phyloP scores from a whole-genome alignment of 163 green algal genomes.

The Botryococcus braunii region DNA sequence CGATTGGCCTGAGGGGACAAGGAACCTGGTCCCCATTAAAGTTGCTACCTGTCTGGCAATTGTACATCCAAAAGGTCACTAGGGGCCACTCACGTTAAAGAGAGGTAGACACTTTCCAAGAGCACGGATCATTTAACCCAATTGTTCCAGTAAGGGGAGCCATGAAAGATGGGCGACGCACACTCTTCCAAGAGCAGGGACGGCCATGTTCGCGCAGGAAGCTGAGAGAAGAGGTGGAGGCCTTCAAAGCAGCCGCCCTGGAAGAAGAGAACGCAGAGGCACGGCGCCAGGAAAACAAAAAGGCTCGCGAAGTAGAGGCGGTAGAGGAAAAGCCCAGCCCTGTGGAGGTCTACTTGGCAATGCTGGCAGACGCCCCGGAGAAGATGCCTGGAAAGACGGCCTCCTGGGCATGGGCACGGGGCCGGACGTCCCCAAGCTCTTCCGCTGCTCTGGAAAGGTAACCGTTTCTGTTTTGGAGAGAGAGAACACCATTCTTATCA shows the following conservation, averaged over 20 bases:
- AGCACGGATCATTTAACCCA: not conserved
- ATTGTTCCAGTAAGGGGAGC: not conserved
- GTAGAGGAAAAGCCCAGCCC: constrained; percentile 16
- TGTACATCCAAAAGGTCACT: not conserved
- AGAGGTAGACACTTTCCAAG: not conserved
- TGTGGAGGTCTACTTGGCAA: constrained; percentile 25
- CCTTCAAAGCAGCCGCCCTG: not conserved
- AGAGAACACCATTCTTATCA: not conserved
- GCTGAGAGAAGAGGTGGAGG: constrained; percentile 1
- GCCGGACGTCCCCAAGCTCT: constrained; percentile 36
- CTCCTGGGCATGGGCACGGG: constrained; percentile 38
- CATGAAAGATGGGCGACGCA: no score
- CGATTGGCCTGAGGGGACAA: no score
- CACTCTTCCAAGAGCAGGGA: no score
- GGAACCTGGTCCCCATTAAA: no score
- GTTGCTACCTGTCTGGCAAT: no score
- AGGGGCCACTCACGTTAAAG: not conserved
- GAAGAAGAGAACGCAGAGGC: not conserved
- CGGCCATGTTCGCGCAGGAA: constrained; percentile 1
- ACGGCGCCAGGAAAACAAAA: constrained; percentile 9
- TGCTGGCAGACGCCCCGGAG: constrained; percentile 24
- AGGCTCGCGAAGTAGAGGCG: constrained; percentile 25
- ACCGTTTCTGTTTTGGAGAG: no score
- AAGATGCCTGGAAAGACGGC: constrained; percentile 22
- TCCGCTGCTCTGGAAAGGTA: constrained; percentile 28